These are phyloP conservation scores for Dichotomocladium elegans DNA, from an alignment of 371 early-diverging fungal genomes.

Conservation along the genomic window DNA sequence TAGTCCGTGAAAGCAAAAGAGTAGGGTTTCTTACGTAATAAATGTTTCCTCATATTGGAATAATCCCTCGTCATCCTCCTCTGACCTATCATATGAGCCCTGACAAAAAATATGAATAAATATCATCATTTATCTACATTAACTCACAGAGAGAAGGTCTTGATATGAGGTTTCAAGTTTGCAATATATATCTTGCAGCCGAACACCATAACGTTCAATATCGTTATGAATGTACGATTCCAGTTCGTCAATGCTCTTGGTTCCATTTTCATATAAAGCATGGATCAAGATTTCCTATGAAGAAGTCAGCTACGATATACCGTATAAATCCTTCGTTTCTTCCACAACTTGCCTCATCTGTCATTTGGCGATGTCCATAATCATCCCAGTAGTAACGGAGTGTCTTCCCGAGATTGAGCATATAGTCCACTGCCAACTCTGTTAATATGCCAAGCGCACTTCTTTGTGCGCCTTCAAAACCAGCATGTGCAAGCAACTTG, in stretches of 20 bases:
- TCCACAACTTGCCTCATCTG: conserved; percentile 67
- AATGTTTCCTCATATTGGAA: conserved; percentile 58
- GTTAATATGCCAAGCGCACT: conserved; percentile 71
- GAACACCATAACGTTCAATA: conserved; percentile 63
- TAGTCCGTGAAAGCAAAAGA: background rate
- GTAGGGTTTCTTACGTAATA: conserved; percentile 45
- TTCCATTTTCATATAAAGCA: conserved; percentile 79
- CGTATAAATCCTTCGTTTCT: no score
- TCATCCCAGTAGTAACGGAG: conserved; percentile 76
- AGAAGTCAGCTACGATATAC: background rate
- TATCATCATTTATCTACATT: background rate
- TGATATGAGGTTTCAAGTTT: conserved; percentile 66
- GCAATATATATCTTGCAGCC: conserved; percentile 69
- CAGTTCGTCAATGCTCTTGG: conserved; percentile 60
- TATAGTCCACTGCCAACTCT: conserved; percentile 74
- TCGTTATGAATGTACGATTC: conserved; percentile 77
- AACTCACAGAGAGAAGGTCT: conserved; percentile 46
- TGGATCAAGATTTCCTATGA: conserved; percentile 79
- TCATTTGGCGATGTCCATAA: conserved; percentile 65
- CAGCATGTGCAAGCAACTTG: conserved; percentile 78
- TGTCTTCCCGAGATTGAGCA: conserved; percentile 80
- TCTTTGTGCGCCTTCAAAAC: conserved; percentile 78
- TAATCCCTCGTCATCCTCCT: conserved; percentile 40
- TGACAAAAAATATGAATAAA: background rate
- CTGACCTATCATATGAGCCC: conserved; percentile 29